These are phyloP conservation scores for Salinomyces thailandicus DNA, from an alignment of 2,329 filamentous ascomycete species.

Conservation along the genomic window DNA sequence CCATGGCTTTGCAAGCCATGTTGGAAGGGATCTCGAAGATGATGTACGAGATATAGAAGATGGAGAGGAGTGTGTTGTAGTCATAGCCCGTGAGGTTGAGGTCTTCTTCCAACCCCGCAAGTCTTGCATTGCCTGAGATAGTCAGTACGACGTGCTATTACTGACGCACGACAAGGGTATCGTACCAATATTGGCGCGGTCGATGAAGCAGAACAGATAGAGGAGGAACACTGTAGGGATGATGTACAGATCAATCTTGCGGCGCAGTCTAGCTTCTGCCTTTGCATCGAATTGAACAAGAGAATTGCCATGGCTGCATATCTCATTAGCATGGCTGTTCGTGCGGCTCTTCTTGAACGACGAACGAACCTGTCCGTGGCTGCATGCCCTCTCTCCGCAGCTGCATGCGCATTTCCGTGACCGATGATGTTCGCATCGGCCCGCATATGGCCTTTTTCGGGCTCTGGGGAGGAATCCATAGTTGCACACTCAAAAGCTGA, in stretches of 20 bases:
- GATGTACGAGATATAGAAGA: slow-evolving; percentile 66
- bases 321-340: no score
- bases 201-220: slow-evolving; percentile 24
- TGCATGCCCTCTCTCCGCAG: slow-evolving; percentile 35
- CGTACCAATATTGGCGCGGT: slow-evolving; percentile 36
- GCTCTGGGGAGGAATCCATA: not conserved
- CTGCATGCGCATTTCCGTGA: slow-evolving; percentile 23
- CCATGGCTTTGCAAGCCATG: slow-evolving; percentile 58
- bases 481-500: no score
- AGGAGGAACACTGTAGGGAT: slow-evolving; percentile 56
- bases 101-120: slow-evolving; percentile 7
- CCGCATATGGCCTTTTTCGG: not conserved
- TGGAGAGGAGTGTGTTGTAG: slow-evolving; percentile 57
- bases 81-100: slow-evolving; percentile 5
- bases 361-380: slow-evolving; percentile 38
- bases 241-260: slow-evolving; percentile 48
- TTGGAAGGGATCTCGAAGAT: slow-evolving; percentile 61
- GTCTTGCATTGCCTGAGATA: slow-evolving; percentile 27
- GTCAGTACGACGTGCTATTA: not conserved
- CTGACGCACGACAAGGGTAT: slow-evolving; percentile 2
- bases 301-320: slow-evolving; percentile 39
- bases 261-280: slow-evolving; percentile 48
- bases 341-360: not conserved
- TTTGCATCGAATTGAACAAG: slow-evolving; percentile 46
- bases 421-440: not conserved